Evolutionary conservation across 345 rosid genomes (phyloP).

Genomic region (Eucalyptus rudis): DNA sequence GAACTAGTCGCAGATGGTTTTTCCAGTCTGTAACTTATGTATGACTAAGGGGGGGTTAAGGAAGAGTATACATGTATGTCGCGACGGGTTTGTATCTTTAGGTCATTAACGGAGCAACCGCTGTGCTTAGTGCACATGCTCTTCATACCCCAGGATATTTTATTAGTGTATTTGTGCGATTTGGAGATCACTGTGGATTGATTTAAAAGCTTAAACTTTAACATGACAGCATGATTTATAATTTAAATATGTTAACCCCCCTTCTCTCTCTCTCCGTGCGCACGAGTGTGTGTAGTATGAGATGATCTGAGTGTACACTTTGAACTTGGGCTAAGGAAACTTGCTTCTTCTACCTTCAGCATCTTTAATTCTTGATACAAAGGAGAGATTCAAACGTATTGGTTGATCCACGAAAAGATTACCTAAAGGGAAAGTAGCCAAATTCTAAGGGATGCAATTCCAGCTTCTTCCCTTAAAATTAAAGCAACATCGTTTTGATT

Average conservation of each 20-base stretch:
- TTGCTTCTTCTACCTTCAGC: neutral
- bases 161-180: too few relatives aligned
- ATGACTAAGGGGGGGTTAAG: rapidly evolving
- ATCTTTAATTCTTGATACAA: neutral
- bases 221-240: too few relatives aligned
- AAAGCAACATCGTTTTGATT: neutral
- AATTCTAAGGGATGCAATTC: neutral
- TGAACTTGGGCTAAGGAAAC: neutral
- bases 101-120: neutral
- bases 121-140: too few relatives aligned
- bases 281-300: neutral
- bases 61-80: neutral
- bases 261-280: neutral
- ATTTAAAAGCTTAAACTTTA: too few relatives aligned
- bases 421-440: too few relatives aligned
- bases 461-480: neutral
- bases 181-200: rapidly evolving
- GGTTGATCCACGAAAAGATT: neutral
- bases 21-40: neutral
- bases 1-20: neutral
- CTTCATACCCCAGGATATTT: too few relatives aligned
- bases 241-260: too few relatives aligned
- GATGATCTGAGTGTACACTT: neutral
- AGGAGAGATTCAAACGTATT: neutral
- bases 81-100: neutral